Evolutionary conservation across 2,329 filamentous ascomycete genomes (phyloP), one percentile per base, ranked within the genome.

Genomic region (Beauveria brongniartii): DNA sequence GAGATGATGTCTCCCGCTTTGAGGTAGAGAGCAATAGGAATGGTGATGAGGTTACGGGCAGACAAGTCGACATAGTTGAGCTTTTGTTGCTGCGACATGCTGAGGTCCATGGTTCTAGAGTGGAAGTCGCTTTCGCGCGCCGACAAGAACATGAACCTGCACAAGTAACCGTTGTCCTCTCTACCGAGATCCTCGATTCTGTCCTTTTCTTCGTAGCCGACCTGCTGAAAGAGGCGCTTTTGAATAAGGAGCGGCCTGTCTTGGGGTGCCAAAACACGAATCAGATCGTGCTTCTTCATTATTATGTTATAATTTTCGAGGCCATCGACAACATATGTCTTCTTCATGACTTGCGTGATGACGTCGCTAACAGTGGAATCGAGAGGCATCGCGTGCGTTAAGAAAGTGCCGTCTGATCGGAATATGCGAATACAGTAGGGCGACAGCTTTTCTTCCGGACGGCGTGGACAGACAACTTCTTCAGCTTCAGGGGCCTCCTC

Each of bases 161-260:
- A 96, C 14, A 99, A 82, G 68, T 97, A 99, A 71, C 92, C 95
- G 73, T 97, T 96, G 77, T 99, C 94, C 73, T 99, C 94, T 61
- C 94, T 86, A 30, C 94, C 94, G 57, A 99, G 85, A 64, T 97
- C 94, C 71, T 97, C 93, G 51, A 99, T 86, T 44, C 86, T 86
- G 73, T 99, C 94, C 61, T 85, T 85, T 37, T 91, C 86, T 61
- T 90, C 87, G 70, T 97, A 99, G 10, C 94, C 94, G 58, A 93
- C 89, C 74, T 97, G 92, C 73, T 96, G 89, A 20, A 99, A 78
- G 20, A 99, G 80, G 53, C 87, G 83, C 75, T 97, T 97, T 72
- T 99, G 94, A 69, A 99, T 91, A 26, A 94, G 80, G 41, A 97
- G 81, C 1, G 94, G 94, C 50, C 91, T 84, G 74, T 99, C 94